Conservation (phyloP, 78 protist genomes). For the Chrysochromulina tobinii region DNA sequence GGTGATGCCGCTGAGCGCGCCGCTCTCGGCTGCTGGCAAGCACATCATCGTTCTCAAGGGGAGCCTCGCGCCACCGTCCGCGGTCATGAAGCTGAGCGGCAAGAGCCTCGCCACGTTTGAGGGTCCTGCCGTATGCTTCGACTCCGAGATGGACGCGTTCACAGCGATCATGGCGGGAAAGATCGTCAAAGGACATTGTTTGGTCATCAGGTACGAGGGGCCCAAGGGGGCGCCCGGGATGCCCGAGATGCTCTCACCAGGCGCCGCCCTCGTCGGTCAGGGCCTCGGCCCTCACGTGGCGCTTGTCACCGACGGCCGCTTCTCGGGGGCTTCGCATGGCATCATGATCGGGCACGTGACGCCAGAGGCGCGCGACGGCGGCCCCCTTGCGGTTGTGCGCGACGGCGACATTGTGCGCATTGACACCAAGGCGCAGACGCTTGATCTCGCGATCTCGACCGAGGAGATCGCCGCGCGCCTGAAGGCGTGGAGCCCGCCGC, state of each 20-base stretch:
- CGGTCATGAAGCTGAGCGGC: background rate
- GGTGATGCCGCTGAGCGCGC: background rate
- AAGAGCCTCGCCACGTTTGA: background rate
- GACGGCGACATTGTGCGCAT: background rate
- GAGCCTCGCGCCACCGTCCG: background rate
- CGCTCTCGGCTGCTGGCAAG: background rate
- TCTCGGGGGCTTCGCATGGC: background rate
- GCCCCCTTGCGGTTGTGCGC: background rate
- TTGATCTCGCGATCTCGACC: background rate
- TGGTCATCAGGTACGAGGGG: background rate
- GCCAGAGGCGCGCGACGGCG: background rate
- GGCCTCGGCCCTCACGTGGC: background rate
- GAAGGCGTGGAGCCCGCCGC: background rate
- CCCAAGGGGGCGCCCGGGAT: background rate
- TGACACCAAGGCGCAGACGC: background rate
- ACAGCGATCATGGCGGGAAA: background rate
- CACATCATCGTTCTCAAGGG: background rate
- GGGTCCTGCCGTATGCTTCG: background rate
- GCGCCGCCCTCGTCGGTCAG: background rate
- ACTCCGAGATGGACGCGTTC: background rate
- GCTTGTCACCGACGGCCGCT: conserved; percentile 10
- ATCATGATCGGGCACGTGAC: background rate
- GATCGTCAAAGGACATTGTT: background rate
- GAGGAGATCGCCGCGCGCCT: background rate
- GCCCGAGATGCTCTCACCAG: background rate